These are phyloP conservation scores for Boehmeria nivea DNA, from an alignment of 306 rosid species.

Conservation along the genomic window DNA sequence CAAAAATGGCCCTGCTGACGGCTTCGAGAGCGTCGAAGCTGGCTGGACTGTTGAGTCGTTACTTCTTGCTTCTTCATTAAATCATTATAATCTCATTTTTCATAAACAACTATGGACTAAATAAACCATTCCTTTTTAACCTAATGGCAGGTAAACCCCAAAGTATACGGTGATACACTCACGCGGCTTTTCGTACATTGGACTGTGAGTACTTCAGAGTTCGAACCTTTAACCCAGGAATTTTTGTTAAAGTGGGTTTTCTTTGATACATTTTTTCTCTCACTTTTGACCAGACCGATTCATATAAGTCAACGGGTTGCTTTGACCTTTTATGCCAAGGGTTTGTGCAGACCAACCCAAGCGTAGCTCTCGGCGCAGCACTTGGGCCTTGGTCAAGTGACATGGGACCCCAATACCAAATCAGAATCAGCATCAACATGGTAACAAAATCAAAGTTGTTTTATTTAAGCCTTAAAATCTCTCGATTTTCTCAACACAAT, in stretches of 20 bases:
- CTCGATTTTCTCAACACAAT: too few relatives aligned
- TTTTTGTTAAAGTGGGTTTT: too few relatives aligned
- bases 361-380: conserved; percentile 36
- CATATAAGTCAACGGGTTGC: conserved; percentile 57
- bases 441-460: conserved; percentile 26
- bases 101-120: too few relatives aligned
- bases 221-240: too few relatives aligned
- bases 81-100: too few relatives aligned
- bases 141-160: conserved; percentile 56
- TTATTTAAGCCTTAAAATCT: neutral
- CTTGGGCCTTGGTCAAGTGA: conserved; percentile 27
- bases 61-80: too few relatives aligned
- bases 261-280: too few relatives aligned
- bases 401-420: conserved; percentile 22
- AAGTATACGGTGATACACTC: conserved; percentile 41
- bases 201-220: conserved; percentile 58
- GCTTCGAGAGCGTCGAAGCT: conserved; percentile 57
- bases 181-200: conserved; percentile 39
- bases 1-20: conserved; percentile 24
- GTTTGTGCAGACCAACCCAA: conserved; percentile 42
- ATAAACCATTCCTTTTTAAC: too few relatives aligned
- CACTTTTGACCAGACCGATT: conserved; percentile 40
- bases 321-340: conserved; percentile 62
- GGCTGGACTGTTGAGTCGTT: conserved; percentile 52
- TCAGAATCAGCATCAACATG: conserved; percentile 35